Evolutionary conservation across 306 rosid genomes (phyloP).

Genomic region (Adenanthera pavonina): DNA sequence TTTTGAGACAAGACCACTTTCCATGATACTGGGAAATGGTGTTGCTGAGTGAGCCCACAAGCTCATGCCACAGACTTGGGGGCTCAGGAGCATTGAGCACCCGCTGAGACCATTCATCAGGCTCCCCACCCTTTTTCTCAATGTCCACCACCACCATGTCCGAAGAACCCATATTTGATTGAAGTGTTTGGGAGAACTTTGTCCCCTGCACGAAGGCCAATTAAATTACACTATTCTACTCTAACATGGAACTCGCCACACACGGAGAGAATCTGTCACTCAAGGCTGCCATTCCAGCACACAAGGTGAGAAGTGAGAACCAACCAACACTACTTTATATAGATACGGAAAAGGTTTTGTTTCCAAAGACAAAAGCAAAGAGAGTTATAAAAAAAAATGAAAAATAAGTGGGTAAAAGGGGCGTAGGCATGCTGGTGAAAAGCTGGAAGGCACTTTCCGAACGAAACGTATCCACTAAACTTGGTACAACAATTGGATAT

Average conservation of each 20-base stretch:
- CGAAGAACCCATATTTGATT: conserved; percentile 46
- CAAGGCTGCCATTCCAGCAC: not conserved
- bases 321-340: not conserved
- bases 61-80: conserved; percentile 40
- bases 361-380: not conserved
- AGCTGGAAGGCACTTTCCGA: conserved; percentile 3
- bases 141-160: conserved; percentile 19
- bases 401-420: not conserved
- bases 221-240: not conserved
- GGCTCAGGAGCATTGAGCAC: conserved; percentile 55
- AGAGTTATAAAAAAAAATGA: not conserved
- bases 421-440: not conserved
- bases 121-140: conserved; percentile 35
- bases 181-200: conserved; percentile 64
- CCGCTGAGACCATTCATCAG: conserved; percentile 46
- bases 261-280: not conserved
- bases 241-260: not conserved
- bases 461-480: not conserved
- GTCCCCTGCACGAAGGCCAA: conserved; percentile 12
- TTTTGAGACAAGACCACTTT: conserved; percentile 1
- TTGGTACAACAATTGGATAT: not conserved
- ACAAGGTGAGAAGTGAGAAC: not conserved
- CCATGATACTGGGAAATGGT: conserved; percentile 20
- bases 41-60: conserved; percentile 15
- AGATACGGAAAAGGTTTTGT: not conserved